phyloP scores from a whole-genome alignment of 495 filamentous ascomycete genomes.

The Xylaria grammica region DNA sequence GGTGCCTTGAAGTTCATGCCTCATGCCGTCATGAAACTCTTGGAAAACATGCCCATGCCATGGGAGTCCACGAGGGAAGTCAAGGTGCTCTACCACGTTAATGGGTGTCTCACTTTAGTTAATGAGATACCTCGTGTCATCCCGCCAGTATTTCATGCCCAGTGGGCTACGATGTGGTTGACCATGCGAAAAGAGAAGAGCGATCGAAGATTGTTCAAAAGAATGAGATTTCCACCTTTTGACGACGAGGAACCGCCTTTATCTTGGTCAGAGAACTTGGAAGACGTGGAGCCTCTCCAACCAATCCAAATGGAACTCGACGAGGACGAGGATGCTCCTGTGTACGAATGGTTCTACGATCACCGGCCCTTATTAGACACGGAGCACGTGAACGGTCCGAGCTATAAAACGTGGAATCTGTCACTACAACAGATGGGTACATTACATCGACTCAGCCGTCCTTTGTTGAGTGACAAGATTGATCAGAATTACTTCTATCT shows the following conservation, averaged over 20 bases:
- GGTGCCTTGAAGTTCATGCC: constrained; percentile 99
- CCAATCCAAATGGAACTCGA: constrained; percentile 99
- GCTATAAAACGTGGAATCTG: constrained; percentile 96
- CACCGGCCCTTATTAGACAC: constrained; percentile 91
- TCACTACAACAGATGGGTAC: constrained; percentile 95
- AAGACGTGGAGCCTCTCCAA: constrained; percentile 96
- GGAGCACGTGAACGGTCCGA: constrained; percentile 92
- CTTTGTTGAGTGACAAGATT: constrained; percentile 87
- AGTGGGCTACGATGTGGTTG: constrained; percentile 99
- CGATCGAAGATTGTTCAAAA: constrained; percentile 94
- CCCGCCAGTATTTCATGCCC: constrained; percentile 96
- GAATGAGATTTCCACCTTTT: constrained; percentile 98
- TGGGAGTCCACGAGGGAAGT: constrained; percentile 97
- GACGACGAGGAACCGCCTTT: constrained; percentile 98
- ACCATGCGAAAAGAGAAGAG: constrained; percentile 98
- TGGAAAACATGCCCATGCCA: constrained; percentile 99
- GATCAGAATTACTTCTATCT: constrained; percentile 99
- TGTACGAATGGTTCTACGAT: constrained; percentile 98
- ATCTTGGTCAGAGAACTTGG: constrained; percentile 98
- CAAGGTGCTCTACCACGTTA: constrained; percentile 98
- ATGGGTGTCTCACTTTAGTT: constrained; percentile 94
- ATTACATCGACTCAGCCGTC: constrained; percentile 88
- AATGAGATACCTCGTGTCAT: constrained; percentile 98
- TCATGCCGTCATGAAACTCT: constrained; percentile 95
- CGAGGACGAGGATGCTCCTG: constrained; percentile 88